phyloP scores from a whole-genome alignment of 352 stramenopile genomes.

The Aphanomyces cochlioides region DNA sequence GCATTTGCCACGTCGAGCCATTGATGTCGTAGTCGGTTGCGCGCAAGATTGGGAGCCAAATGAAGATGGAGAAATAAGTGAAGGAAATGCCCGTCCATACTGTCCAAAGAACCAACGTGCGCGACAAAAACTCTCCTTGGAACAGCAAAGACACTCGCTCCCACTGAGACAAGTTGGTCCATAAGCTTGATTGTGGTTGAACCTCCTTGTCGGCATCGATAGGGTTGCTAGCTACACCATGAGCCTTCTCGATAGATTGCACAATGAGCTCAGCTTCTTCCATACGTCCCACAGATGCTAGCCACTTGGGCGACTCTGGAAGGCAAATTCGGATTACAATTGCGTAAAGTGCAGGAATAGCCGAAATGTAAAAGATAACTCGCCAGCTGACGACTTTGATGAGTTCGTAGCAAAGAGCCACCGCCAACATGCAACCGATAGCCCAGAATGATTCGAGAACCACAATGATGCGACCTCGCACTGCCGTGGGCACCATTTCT shows the following conservation, averaged over 20 bases:
- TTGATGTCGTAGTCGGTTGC: constrained; percentile 62
- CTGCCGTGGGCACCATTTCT: constrained; percentile 54
- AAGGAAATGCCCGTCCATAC: constrained; percentile 68
- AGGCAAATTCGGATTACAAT: constrained; percentile 49
- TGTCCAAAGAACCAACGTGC: constrained; percentile 59
- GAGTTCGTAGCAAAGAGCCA: constrained; percentile 47
- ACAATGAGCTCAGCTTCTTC: constrained; percentile 59
- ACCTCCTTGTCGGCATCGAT: background rate
- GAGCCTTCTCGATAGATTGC: constrained; percentile 47
- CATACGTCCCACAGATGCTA: constrained; percentile 58
- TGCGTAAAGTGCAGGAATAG: constrained; percentile 49
- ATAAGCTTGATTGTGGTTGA: constrained; percentile 37
- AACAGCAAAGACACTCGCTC: constrained; percentile 56
- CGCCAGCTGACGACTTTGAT: constrained; percentile 56
- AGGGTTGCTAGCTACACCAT: constrained; percentile 41
- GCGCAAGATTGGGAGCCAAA: constrained; percentile 52
- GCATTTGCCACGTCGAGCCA: constrained; percentile 44
- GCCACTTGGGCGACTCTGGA: constrained; percentile 69
- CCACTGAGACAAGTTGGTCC: constrained; percentile 38
- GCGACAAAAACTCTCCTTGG: constrained; percentile 44
- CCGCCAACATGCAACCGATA: constrained; percentile 54
- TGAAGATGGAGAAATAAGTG: constrained; percentile 70
- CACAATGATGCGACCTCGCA: constrained; percentile 58
- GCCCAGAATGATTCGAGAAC: constrained; percentile 65
- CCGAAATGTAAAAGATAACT: constrained; percentile 54